Evolutionary conservation across 176 grass and related monocot species (phyloP).

Genomic region (Microstegium vimineum): DNA sequence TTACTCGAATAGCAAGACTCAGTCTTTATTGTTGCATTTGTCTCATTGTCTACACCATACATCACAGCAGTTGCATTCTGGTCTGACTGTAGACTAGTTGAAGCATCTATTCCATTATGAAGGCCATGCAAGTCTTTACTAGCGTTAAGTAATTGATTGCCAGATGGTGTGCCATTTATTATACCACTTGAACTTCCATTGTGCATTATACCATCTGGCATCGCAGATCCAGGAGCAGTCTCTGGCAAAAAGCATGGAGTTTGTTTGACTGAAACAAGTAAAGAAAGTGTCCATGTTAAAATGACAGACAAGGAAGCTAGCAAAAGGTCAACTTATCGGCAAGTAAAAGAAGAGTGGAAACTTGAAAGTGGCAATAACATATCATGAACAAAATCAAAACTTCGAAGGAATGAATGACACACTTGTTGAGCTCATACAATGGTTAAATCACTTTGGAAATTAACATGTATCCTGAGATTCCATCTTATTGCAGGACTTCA

Average conservation of each 20-base stretch:
- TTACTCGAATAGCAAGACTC: conserved; percentile 75
- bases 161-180: conserved; percentile 50
- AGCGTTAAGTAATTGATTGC: conserved; percentile 55
- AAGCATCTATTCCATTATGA: conserved; percentile 38
- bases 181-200: conserved; percentile 57
- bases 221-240: conserved; percentile 34
- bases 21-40: conserved; percentile 52
- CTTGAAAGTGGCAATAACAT: background rate
- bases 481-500: background rate
- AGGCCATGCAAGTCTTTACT: conserved; percentile 55
- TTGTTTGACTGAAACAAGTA: conserved; percentile 78
- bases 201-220: conserved; percentile 50
- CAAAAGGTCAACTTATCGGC: background rate
- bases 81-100: conserved; percentile 40
- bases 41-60: conserved; percentile 55
- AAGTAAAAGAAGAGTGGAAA: conserved; percentile 6
- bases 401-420: background rate
- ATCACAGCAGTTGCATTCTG: conserved; percentile 51
- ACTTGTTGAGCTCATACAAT: background rate
- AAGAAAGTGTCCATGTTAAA: conserved; percentile 20
- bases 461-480: background rate
- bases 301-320: background rate
- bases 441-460: conserved; percentile 1
- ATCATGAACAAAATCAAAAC: background rate
- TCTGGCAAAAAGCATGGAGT: conserved; percentile 60